Conservation (phyloP, 345 rosid genomes). For the Eucalyptus pumila region DNA sequence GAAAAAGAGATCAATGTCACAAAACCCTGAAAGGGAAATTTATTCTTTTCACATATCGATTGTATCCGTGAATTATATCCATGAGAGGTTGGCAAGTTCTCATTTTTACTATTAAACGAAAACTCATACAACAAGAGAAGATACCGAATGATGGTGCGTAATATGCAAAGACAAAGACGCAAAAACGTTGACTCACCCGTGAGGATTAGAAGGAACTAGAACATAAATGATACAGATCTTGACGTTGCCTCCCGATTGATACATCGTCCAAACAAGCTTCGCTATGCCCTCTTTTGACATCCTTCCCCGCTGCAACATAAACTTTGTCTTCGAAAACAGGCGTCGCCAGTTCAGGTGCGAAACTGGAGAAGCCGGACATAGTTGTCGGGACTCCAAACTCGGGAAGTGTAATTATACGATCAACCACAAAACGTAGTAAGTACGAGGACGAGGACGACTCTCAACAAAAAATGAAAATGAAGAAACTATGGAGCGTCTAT, state of each 20-base stretch:
- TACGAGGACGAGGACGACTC: too few species aligned
- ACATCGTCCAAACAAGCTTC: constrained; percentile 50
- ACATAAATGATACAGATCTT: neutral
- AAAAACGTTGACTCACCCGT: neutral
- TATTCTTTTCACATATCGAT: neutral
- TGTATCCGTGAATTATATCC: neutral
- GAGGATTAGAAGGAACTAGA: neutral
- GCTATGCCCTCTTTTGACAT: constrained; percentile 33
- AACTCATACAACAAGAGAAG: neutral
- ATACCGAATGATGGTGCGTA: neutral
- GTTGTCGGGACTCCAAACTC: neutral
- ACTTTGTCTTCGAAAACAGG: constrained; percentile 40
- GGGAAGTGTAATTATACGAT: too few species aligned
- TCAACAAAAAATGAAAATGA: too few species aligned
- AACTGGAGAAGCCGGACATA: neutral
- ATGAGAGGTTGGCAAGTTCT: neutral
- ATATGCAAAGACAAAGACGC: neutral
- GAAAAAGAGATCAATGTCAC: neutral
- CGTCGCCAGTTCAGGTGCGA: constrained; percentile 18
- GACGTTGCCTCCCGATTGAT: constrained; percentile 14
- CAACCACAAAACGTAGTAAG: too few species aligned
- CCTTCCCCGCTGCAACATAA: constrained; percentile 55
- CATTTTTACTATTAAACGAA: neutral
- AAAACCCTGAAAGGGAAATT: rapidly evolving
- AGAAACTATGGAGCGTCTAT: too few species aligned